Evolutionary conservation across 2,329 filamentous ascomycete species (phyloP), one percentile per base, ranked within the genome.

Genomic region (Paecilomyces fulvus): DNA sequence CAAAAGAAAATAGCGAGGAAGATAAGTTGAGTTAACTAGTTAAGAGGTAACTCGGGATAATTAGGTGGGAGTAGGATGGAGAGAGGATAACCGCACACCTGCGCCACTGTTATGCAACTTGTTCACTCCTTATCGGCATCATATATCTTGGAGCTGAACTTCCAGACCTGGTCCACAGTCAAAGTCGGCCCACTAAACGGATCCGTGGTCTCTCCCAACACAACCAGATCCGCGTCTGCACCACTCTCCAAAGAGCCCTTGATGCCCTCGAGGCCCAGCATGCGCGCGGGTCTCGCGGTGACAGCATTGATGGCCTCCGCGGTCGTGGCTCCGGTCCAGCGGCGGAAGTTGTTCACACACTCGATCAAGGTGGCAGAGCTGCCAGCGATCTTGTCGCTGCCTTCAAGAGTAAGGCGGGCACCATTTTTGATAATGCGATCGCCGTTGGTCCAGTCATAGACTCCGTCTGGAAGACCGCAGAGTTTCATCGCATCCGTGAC

Each of bases 401-500:
- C 89, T 68, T 95, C 88, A 0, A 95, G 78, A 2, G 88, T 85
- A 33, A 96, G 74, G 55, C 86, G 80, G 0, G 84, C 77, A 0
- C 91, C 90, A 53, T 81, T 83, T 75, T 77, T 78, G 37, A 77
- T 65, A 58, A 84, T 83, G 20, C 79, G 74, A 55, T 83, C 81
- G 46, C 82, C 81, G 56, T 96, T 95, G 4, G 85, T 92, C 90
- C 90, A 95, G 60, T 87, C 83, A 68, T 96, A 95, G 1, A 83
- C 80, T 2, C 92, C 92, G 65, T 96, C 91, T 0, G 88, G 87
- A 55, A 95, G 78, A 0, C 92, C 92, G 20, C 89, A 86, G 14
- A 95, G 80, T 63, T 89, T 86, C 90, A 95, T 95, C 4, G 91
- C 91, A 71, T 96, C 92, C 0, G 92, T 96, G 49, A 96, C 91